A percentile compares a stretch with the other conserved stretches of the same genome.
Conservation (phyloP, 768 basidiomycete genomes). For the Leccinum boreale region DNA sequence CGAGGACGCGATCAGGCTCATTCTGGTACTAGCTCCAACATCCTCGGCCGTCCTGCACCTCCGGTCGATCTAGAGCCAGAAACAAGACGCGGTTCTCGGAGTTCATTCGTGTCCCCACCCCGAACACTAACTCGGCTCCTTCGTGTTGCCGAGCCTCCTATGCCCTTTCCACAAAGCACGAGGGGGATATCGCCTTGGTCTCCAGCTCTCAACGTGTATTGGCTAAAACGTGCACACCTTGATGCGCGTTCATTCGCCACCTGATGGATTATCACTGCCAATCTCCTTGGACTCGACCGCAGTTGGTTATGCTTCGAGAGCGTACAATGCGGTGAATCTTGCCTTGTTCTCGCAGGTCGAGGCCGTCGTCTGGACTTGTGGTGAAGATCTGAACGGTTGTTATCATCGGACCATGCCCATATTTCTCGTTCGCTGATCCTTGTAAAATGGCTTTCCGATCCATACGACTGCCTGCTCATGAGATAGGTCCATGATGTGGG, state of each 20-base stretch:
- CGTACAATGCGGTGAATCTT: not conserved
- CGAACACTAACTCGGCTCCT: slow-evolving; percentile 4
- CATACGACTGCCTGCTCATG: slow-evolving; percentile 1
- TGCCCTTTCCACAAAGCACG: slow-evolving; percentile 9
- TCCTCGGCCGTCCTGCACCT: not conserved
- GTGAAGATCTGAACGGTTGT: slow-evolving; percentile 16
- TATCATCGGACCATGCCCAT: slow-evolving; percentile 2
- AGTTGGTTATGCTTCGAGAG: slow-evolving; percentile 1
- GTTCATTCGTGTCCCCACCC: slow-evolving; percentile 12
- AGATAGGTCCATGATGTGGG: slow-evolving; percentile 8
- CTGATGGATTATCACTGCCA: slow-evolving; percentile 4
- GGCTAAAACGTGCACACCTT: slow-evolving; percentile 20
- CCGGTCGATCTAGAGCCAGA: slow-evolving; percentile 3
- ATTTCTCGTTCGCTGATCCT: slow-evolving; percentile 8
- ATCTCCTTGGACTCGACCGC: slow-evolving; percentile 2
- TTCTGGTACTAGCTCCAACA: slow-evolving; percentile 4
- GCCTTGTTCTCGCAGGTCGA: not conserved
- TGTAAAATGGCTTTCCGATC: slow-evolving; percentile 8
- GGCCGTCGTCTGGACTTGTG: slow-evolving; percentile 3
- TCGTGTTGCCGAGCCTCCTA: slow-evolving; percentile 10
- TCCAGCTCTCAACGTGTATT: slow-evolving; percentile 18
- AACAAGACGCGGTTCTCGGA: slow-evolving; percentile 17
- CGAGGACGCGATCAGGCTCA: slow-evolving; percentile 17
- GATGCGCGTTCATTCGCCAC: slow-evolving; percentile 5
- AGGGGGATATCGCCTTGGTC: slow-evolving; percentile 1